These are phyloP conservation scores for Penicillium verrucosum DNA, from an alignment of 2,329 filamentous ascomycete species.

Conservation along the genomic window DNA sequence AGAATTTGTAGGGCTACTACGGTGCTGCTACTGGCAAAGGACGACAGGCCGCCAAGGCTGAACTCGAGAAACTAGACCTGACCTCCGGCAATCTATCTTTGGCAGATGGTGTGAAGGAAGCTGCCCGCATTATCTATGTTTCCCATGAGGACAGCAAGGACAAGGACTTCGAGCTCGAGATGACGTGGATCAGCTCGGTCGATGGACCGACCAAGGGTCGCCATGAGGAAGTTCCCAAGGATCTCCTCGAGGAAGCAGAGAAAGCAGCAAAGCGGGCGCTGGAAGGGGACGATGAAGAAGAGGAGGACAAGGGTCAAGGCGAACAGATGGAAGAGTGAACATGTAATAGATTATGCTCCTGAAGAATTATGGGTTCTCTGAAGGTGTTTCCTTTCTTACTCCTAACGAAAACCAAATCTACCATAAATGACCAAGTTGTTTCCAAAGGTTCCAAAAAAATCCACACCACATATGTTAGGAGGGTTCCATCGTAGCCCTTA, in stretches of 20 bases:
- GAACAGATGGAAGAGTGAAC: conserved; percentile 88
- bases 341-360: conserved; percentile 19
- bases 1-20: conserved; percentile 71
- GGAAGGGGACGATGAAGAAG: conserved; percentile 78
- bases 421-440: not conserved
- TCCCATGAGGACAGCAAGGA: conserved; percentile 99
- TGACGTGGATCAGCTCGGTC: conserved; percentile 91
- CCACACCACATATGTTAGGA: not conserved
- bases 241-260: conserved; percentile 87
- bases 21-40: conserved; percentile 97
- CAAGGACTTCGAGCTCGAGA: conserved; percentile 98
- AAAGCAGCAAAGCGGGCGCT: conserved; percentile 85
- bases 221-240: conserved; percentile 90
- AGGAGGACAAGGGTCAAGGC: conserved; percentile 64
- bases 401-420: not conserved
- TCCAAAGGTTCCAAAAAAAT: not conserved
- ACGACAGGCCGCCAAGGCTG: conserved; percentile 92
- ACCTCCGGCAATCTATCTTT: conserved; percentile 72
- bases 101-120: conserved; percentile 89
- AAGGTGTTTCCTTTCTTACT: not conserved
- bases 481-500: conserved; percentile 2
- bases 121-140: conserved; percentile 93
- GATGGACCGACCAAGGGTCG: conserved; percentile 87
- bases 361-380: conserved; percentile 17
- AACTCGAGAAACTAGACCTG: conserved; percentile 96